Base-by-base conservation (phyloP, 106 monocot genomes). In the Dactylorhiza incarnata region DNA sequence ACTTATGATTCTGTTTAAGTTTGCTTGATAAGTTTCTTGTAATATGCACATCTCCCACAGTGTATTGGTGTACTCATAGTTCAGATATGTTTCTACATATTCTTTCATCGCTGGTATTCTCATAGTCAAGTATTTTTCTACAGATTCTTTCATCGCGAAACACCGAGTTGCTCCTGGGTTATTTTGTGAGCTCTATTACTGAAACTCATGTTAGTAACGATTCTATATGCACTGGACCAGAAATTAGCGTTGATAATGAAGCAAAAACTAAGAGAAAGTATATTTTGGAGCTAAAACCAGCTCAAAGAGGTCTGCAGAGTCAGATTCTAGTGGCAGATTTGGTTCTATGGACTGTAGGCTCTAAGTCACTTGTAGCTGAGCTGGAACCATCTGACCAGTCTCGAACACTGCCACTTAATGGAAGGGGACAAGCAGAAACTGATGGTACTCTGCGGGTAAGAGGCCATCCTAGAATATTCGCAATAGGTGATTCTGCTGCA, bases 401-500 rank as follows among this genome's bases (percentile, higher is more conserved):
- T 5, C 61, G 54, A 63, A 51, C 74, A 19, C 71, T 97, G 46
- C 89, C 89, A 24, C 52, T 97, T 48, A 97, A 91, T 91, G 89
- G 79, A 48, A 84, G 87, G 54, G 96, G 96, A 43, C 96, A 91
- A 77, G 87, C 86, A 74, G 96, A 93, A 75, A 91, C 87, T 26
- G 93, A 97, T 83, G 96, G 94, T 74, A 93, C 96, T 67, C 93
- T 97, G 20, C 93, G 83, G 68, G 84, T 97, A 52, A 97, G 80
- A 85, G 96, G 96, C 1, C 93, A 97, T 91, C 87, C 83, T 13
- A 89, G 89, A 22, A 94, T 90, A 76, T 97, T 97, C 84, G 96
- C 96, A 51, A 87, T 97, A 79, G 96, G 96, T 73, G 96, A 97
- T 66, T 97, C 93, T 49, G 91, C 96, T 19, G 91, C 96, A 74